Evolutionary conservation across 192 early-diverging fungal genomes (phyloP).

Genomic region (Spizellomyces sp.): DNA sequence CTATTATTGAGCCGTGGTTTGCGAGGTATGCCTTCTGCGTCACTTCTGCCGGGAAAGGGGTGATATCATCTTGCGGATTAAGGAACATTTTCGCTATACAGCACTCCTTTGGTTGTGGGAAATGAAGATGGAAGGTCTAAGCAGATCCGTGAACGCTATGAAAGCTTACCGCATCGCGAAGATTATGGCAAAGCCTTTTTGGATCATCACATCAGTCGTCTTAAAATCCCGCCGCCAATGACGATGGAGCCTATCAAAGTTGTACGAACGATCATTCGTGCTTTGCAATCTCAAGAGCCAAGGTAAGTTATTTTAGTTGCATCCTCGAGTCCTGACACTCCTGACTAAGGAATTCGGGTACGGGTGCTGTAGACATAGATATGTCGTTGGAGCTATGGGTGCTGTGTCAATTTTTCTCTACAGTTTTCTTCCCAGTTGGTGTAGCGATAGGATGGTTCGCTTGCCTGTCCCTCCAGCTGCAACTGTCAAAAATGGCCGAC

Average conservation of each 20-base stretch:
- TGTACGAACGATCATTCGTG: slow-evolving; percentile 1
- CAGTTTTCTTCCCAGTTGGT: no score
- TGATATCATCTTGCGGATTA: not conserved
- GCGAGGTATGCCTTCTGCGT: not conserved
- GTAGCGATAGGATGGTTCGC: no score
- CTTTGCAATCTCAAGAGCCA: not conserved
- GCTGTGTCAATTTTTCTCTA: no score
- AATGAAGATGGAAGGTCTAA: not conserved
- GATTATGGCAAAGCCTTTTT: slow-evolving; percentile 9
- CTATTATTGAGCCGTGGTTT: slow-evolving; percentile 38
- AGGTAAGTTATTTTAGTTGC: no score
- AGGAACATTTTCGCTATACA: not conserved
- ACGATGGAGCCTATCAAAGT: slow-evolving; percentile 10
- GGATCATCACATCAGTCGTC: not conserved
- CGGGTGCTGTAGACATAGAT: no score
- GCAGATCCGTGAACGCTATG: slow-evolving; percentile 3
- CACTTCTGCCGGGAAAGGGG: not conserved
- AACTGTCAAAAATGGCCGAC: no score
- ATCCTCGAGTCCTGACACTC: no score
- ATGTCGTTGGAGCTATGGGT: no score
- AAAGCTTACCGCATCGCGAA: not conserved
- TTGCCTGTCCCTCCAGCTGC: no score
- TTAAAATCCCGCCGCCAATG: not conserved
- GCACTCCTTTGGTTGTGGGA: slow-evolving; percentile 17
- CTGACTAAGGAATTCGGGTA: no score